Base-by-base conservation (phyloP, 805 yeast genomes). In the Wickerhamiella lipophila region DNA sequence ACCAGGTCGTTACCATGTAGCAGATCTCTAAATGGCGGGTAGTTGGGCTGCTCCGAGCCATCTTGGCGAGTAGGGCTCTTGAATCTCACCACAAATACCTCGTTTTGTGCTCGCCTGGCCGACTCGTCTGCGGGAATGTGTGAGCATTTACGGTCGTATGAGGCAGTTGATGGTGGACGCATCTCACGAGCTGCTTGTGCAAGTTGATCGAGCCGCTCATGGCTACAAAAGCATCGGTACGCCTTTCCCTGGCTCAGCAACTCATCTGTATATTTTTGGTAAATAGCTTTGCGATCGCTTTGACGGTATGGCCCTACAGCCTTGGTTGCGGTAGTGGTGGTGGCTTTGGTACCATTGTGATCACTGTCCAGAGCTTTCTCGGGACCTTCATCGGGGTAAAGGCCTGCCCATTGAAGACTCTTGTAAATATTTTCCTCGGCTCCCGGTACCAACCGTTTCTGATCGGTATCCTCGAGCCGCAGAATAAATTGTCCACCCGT, bases 381-480 rank as follows among this genome's bases (percentile, higher is more conserved):
- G 0, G 96, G 95, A 0, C 95, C 94, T 60, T 87, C 96, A 62
- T 89, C 97, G 60, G 80, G 72, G 0, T 64, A 56, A 16, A 92
- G 57, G 0, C 83, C 83, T 47, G 94, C 76, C 95, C 95, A 84
- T 49, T 71, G 64, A 50, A 92, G 69, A 1, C 87, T 74, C 2
- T 79, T 77, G 59, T 83, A 83, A 6, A 92, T 78, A 58, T 81
- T 79, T 52, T 78, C 64, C 59, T 87, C 96, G 0, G 98, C 96
- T 9, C 83, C 95, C 3, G 71, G 64, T 1, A 86, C 84, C 35
- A 84, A 65, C 50, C 98, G 65, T 16, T 74, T 78, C 56, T 76
- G 87, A 64, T 92, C 99, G 0, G 99, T 92, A 58, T 92, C 98
- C 61, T 92, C 99, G 16, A 92, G 63, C 40, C 99, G 70, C 13